Base-by-base conservation (phyloP, 768 basidiomycete genomes). In the Myochromella boudieri region DNA sequence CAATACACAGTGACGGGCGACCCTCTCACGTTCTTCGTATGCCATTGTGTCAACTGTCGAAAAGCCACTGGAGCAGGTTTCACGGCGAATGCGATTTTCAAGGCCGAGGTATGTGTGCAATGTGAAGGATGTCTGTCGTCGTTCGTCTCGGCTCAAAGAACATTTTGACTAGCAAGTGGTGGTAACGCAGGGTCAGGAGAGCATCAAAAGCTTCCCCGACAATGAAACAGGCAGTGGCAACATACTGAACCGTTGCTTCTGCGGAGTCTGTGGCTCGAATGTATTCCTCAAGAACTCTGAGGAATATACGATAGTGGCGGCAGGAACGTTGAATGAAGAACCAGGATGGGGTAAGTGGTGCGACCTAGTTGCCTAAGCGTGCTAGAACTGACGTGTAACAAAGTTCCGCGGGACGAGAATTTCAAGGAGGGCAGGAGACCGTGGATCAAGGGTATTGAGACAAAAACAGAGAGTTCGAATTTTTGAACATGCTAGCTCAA, bases 1-100 rank as follows among this genome's bases (percentile, higher is more conserved):
- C 57, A 58, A 42, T 75, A 69, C 43, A 61, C 64, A 21, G 47
- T 72, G 5, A 56, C 49, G 12, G 71, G 68, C 1, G 65, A 68
- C 25, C 73, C 71, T 3, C 29, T 69, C 42, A 59, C 64, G 1
- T 69, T 68, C 46, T 57, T 65, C n/a, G 61, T 72, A 1, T 75
- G 73, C 51, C 69, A 75, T 53, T 75, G 73, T 52, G 44, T 44
- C n/a, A 70, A 74, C 37, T 74, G 73, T 53, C 67, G 63, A 56
- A 72, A 72, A 55, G 61, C 67, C 15, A 69, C 65, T 14, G 72
- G 73, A 5, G 60, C 67, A n/a, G 68, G 68, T 14, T 72, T 72
- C 47, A 65, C 72, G 65, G 59, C 67, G 33, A 72, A 70, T 36
- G 56, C 57, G 4, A 67, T 70, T 44, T 72, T 70, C 49, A 56